Percentiles rank a stretch among this genome's conserved stretches.
Conservation (phyloP, 352 stramenopile genomes). For the Globisporangium paroecandrum region DNA sequence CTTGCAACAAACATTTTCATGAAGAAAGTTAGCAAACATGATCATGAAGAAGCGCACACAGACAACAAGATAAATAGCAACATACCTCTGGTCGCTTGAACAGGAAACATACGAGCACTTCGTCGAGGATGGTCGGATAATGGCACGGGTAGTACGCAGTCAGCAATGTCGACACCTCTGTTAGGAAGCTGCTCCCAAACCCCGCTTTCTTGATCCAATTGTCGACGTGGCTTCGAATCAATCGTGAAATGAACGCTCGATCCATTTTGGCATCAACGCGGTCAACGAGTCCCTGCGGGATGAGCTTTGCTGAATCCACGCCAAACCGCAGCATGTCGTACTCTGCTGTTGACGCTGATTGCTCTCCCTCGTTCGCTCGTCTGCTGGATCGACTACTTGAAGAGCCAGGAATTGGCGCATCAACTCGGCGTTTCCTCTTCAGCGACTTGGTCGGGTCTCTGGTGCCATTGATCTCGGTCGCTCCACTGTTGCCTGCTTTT, state of each 20-base stretch:
- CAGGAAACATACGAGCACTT: slow-evolving; percentile 71
- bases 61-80: neutral
- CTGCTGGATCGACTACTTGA: slow-evolving; percentile 1
- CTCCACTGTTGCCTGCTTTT: neutral
- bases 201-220: slow-evolving; percentile 69
- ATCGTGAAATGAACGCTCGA: slow-evolving; percentile 35
- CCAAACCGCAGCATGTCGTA: slow-evolving; percentile 64
- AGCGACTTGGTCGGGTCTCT: slow-evolving; percentile 26
- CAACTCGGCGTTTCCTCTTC: slow-evolving; percentile 44
- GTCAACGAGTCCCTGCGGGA: slow-evolving; percentile 81
- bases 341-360: slow-evolving; percentile 11
- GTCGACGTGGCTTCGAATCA: slow-evolving; percentile 63
- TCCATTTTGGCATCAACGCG: slow-evolving; percentile 69
- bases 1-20: neutral
- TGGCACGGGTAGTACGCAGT: slow-evolving; percentile 80
- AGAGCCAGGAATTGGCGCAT: neutral
- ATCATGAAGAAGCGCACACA: neutral
- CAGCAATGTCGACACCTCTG: slow-evolving; percentile 67
- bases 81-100: slow-evolving; percentile 67
- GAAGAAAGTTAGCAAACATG: neutral
- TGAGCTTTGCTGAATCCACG: slow-evolving; percentile 71
- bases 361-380: slow-evolving; percentile 9
- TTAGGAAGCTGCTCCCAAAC: slow-evolving; percentile 65
- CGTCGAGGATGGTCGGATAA: slow-evolving; percentile 78
- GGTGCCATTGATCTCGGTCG: neutral